A percentile compares a stretch with the other conserved stretches of the same genome.
Evolutionary conservation across 2,329 filamentous ascomycete species (phyloP).

Genomic region (Dactylellina cionopaga): DNA sequence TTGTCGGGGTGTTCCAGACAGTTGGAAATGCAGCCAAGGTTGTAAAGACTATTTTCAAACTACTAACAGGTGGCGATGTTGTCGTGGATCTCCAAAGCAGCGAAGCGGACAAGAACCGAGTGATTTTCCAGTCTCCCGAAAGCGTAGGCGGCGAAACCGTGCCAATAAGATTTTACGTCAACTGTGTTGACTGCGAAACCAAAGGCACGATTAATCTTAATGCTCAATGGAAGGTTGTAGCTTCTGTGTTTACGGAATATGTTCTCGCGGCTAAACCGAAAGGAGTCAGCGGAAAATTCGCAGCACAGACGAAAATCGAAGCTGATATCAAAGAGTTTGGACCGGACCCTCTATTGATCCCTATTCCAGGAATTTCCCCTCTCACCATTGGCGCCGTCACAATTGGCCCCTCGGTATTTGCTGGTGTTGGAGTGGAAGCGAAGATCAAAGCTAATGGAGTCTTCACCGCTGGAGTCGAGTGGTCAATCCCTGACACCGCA

Average conservation of each 20-base stretch:
- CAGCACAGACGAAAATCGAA: slow-evolving; percentile 11
- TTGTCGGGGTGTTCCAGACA: background rate
- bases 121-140: background rate
- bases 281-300: slow-evolving; percentile 14
- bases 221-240: background rate
- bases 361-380: slow-evolving; percentile 8
- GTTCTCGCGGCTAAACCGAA: background rate
- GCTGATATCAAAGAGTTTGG: slow-evolving; percentile 17
- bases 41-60: background rate
- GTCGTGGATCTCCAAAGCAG: background rate
- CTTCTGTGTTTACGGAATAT: background rate
- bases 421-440: slow-evolving; percentile 12
- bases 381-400: slow-evolving; percentile 11
- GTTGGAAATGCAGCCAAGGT: background rate
- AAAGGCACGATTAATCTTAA: slow-evolving; percentile 4
- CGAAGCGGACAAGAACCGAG: background rate
- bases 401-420: slow-evolving; percentile 4
- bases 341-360: background rate
- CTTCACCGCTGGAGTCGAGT: slow-evolving; percentile 11
- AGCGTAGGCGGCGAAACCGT: background rate
- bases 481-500: slow-evolving; percentile 16
- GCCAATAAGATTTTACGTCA: background rate
- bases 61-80: background rate
- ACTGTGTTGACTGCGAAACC: slow-evolving; percentile 17
- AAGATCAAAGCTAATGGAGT: slow-evolving; percentile 10